phyloP scores from a whole-genome alignment of 495 filamentous ascomycete genomes.

The Penicillium longicatenatum region DNA sequence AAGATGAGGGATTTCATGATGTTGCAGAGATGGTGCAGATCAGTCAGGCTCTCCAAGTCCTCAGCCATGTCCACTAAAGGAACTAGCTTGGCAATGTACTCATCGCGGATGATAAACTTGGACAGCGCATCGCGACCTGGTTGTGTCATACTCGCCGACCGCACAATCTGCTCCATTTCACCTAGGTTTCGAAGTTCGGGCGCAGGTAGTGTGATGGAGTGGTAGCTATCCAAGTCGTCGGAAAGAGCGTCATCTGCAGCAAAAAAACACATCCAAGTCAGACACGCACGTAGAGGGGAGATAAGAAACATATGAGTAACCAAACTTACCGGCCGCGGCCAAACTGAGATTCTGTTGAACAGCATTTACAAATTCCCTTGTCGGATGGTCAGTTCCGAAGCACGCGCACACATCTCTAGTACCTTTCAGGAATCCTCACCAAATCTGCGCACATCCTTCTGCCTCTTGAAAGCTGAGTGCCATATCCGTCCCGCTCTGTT shows the following conservation, averaged over 20 bases:
- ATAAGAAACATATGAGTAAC: not conserved
- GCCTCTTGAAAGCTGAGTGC: conserved; percentile 98
- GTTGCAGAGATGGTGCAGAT: conserved; percentile 90
- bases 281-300: not conserved
- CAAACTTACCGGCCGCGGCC: conserved; percentile 50
- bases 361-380: conserved; percentile 86
- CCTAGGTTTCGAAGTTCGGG: conserved; percentile 76
- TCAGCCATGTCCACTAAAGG: conserved; percentile 84
- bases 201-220: conserved; percentile 71
- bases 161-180: conserved; percentile 82
- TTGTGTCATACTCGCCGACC: conserved; percentile 69
- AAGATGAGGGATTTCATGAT: conserved; percentile 97
- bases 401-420: conserved; percentile 2
- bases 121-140: conserved; percentile 83
- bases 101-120: conserved; percentile 79
- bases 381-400: conserved; percentile 9
- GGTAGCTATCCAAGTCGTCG: conserved; percentile 77
- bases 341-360: conserved; percentile 69
- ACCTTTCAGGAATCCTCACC: conserved; percentile 54
- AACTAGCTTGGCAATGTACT: conserved; percentile 86
- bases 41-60: conserved; percentile 80
- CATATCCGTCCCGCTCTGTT: conserved; percentile 87
- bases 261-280: conserved; percentile 9
- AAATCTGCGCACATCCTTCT: conserved; percentile 90
- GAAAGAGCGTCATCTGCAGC: conserved; percentile 80